phyloP scores from a whole-genome alignment of 306 rosid genomes.

The Delonix regia region DNA sequence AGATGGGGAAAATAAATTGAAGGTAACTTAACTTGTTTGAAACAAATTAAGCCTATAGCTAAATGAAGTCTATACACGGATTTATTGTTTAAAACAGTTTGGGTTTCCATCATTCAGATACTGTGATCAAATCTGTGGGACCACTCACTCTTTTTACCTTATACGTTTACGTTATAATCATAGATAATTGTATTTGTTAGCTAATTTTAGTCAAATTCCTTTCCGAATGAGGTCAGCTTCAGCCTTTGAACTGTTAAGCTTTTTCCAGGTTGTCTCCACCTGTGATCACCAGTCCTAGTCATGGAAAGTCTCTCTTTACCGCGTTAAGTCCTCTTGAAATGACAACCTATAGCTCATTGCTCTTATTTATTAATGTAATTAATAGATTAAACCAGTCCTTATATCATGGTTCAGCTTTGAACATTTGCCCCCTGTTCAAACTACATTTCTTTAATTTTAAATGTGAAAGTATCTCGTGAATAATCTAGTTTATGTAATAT shows the following conservation, averaged over 20 bases:
- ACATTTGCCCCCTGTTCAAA: slow-evolving; percentile 88
- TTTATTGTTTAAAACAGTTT: slow-evolving; percentile 30
- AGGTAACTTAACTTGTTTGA: slow-evolving; percentile 38
- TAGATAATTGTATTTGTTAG: background rate
- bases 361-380: slow-evolving; percentile 32
- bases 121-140: slow-evolving; percentile 35
- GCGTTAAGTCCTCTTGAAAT: slow-evolving; percentile 38
- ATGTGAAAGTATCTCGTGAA: slow-evolving; percentile 39
- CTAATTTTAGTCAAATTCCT: slow-evolving; percentile 40
- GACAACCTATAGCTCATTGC: slow-evolving; percentile 27
- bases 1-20: slow-evolving; percentile 20
- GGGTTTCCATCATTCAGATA: slow-evolving; percentile 7
- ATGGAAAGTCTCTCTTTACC: slow-evolving; percentile 31
- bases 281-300: slow-evolving; percentile 40
- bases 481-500: slow-evolving; percentile 29
- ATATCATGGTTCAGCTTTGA: slow-evolving; percentile 80
- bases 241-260: slow-evolving; percentile 33
- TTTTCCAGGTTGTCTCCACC: slow-evolving; percentile 65
- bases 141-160: slow-evolving; percentile 33
- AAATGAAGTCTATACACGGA: background rate
- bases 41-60: slow-evolving; percentile 27
- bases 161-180: background rate
- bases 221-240: slow-evolving; percentile 40
- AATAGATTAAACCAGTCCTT: slow-evolving; percentile 50
- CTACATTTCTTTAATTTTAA: slow-evolving; percentile 58